Conservation (phyloP, 202 grass and related monocot genomes). For the Eragrostis tef region DNA sequence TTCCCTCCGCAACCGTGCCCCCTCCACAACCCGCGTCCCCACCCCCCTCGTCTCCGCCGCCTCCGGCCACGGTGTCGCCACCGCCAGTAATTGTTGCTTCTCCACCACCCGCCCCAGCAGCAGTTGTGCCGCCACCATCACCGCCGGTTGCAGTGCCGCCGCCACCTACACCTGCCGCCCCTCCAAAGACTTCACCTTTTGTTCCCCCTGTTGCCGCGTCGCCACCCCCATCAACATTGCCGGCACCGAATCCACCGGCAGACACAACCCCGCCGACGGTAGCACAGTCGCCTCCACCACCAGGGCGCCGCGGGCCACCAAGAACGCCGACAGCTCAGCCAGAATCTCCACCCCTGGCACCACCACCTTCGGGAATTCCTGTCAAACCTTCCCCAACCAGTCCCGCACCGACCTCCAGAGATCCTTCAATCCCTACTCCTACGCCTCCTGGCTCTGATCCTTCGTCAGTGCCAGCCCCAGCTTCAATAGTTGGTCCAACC, state of each 20-base stretch:
- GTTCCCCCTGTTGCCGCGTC: slow-evolving; percentile 34
- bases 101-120: slow-evolving; percentile 35
- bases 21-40: slow-evolving; percentile 38
- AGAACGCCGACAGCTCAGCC: slow-evolving; percentile 40
- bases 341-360: slow-evolving; percentile 34
- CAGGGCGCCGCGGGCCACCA: slow-evolving; percentile 26
- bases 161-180: slow-evolving; percentile 36
- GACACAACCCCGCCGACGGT: slow-evolving; percentile 38
- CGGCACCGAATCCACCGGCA: slow-evolving; percentile 45
- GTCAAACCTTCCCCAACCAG: slow-evolving; percentile 45
- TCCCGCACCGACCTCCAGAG: slow-evolving; percentile 26
- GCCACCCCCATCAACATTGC: slow-evolving; percentile 43
- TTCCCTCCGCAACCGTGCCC: slow-evolving; percentile 38
- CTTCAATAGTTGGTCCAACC: background rate
- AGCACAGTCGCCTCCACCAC: slow-evolving; percentile 47
- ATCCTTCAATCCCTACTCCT: slow-evolving; percentile 47
- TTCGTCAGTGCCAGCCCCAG: slow-evolving; percentile 37
- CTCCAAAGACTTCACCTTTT: slow-evolving; percentile 49
- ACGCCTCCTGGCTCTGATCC: slow-evolving; percentile 26
- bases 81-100: slow-evolving; percentile 37
- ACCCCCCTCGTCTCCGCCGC: slow-evolving; percentile 38
- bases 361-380: slow-evolving; percentile 43
- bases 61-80: slow-evolving; percentile 26
- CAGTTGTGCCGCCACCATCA: slow-evolving; percentile 50
- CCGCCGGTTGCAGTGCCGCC: slow-evolving; percentile 32